Base-by-base conservation (phyloP, 768 basidiomycete genomes). In the Agrocybe pediades region DNA sequence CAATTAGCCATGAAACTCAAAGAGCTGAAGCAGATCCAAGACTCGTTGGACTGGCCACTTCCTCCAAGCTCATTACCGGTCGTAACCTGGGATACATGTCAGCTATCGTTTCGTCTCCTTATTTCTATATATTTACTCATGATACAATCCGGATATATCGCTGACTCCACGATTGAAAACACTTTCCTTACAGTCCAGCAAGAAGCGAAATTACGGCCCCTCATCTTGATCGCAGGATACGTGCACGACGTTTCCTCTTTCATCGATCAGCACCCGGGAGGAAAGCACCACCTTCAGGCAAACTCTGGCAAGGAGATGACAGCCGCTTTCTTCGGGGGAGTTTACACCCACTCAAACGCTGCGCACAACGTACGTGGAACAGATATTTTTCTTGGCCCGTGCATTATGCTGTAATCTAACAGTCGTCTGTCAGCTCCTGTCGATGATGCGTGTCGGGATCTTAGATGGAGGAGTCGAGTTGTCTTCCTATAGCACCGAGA, bases 261-360 rank as follows among this genome's bases (percentile, higher is more conserved):
- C 66, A 57, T 85, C 27, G 85, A 87, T 51, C 77, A 84, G 49
- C 90, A 93, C 71, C 94, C 94, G 0, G 94, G 94, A 20, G 94
- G 94, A 15, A 74, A 74, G 36, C 64, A 72, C 33, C 63, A 89
- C 47, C 70, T 97, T 61, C 68, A 73, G 49, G 71, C 70, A 23
- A 83, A 76, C 55, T 77, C 85, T 15, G 93, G 92, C n/a, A 87
- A 85, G 63, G 92, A 95, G 58, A 85, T 89, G 66, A 93, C 92
- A 0, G 79, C 87, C 0, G 80, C 89, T 2, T 95, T 95, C 75
- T 90, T 87, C 65, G 94, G 94, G 3, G 83, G 83, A 49, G 74
- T 80, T 9, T 82, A 85, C 66, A 74, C 81, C 46, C 83, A 86
- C 65, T 82, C 80, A 33, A 82, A 82, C 61, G 82, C 81, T 19